Base-by-base conservation (phyloP, 495 filamentous ascomycete species). In the Xylona heveae region DNA sequence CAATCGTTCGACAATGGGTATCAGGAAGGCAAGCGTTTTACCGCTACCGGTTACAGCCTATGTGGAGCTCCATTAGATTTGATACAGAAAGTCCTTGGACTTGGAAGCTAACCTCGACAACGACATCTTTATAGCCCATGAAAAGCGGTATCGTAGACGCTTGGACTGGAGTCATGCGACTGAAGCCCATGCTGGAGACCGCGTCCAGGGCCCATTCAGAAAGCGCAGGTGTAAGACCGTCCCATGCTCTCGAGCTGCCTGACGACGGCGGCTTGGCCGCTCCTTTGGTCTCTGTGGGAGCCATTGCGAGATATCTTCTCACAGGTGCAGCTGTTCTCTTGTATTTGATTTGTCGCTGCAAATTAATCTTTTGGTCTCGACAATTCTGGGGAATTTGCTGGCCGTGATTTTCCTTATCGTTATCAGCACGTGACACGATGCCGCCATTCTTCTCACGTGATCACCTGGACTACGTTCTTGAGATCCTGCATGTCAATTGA, bases 101-200 rank as follows among this genome's bases (percentile, higher is more conserved):
- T 18, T 27, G 9, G 12, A 2, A 24, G 3, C 44, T 3, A 41
- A 65, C 64, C 50, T 93, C 84, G 18, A 94, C 85, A 2, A 95
- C 85, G 0, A 95, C 84, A 54, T 95, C 88, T 43, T 94, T 94
- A 51, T 95, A 80, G 5, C 71, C 74, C 54, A 80, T 71, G 50
- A 94, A 91, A 10, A 93, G 64, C 7, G 85, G 84, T 40, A 95
- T 80, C 10, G 76, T 74, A n/a, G 78, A 84, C 15, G 83, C 79
- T 50, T 97, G 88, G 10, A 94, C 88, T 1, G 88, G 88, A 2
- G 88, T 97, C 57, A 85, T 90, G 42, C 72, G 69, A 28, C 59
- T 60, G 50, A 93, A 93, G 28, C 82, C 78, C 74, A 84, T 81
- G 31, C 69, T 68, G 17, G 67, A 58, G 38, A 92, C 66, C 22